Evolutionary conservation across 768 basidiomycete species (phyloP).

Genomic region (Hericium erinaceus): DNA sequence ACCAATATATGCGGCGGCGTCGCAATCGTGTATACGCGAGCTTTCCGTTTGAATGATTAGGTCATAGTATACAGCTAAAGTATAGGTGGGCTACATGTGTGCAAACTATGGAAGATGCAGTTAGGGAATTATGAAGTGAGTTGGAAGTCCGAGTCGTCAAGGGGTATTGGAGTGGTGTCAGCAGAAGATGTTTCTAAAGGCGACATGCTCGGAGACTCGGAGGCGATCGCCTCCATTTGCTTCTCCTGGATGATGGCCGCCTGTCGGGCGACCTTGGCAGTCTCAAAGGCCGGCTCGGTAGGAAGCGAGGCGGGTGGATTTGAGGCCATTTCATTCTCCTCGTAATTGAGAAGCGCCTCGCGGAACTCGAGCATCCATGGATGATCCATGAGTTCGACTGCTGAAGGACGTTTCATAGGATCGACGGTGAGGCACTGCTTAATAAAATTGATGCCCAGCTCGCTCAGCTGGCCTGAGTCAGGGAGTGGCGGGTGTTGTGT

Average conservation of each 20-base stretch:
- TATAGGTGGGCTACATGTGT: background rate
- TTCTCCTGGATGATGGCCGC: constrained; percentile 49
- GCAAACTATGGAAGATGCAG: background rate
- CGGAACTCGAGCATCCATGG: constrained; percentile 85
- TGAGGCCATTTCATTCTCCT: constrained; percentile 50
- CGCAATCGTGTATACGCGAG: background rate
- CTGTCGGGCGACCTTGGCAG: constrained; percentile 44
- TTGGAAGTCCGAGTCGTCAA: background rate
- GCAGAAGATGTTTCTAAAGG: constrained; percentile 26
- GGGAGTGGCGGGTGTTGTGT: constrained; percentile 95
- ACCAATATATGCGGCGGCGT: too few species aligned
- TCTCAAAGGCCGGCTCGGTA: constrained; percentile 39
- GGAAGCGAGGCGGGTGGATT: constrained; percentile 38
- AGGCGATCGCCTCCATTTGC: constrained; percentile 44
- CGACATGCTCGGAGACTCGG: constrained; percentile 22
- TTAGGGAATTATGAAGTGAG: background rate
- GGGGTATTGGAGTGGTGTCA: background rate
- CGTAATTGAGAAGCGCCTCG: constrained; percentile 58
- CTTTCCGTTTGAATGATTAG: background rate
- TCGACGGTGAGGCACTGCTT: constrained; percentile 86
- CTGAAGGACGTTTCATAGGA: constrained; percentile 72
- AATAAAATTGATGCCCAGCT: constrained; percentile 88
- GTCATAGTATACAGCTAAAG: background rate
- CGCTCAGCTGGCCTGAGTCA: constrained; percentile 81
- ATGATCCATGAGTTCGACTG: constrained; percentile 77